A percentile compares a stretch with the other conserved stretches of the same genome.
phyloP scores from a whole-genome alignment of 2,329 filamentous ascomycete species.

The Geoglossum cookeanum region DNA sequence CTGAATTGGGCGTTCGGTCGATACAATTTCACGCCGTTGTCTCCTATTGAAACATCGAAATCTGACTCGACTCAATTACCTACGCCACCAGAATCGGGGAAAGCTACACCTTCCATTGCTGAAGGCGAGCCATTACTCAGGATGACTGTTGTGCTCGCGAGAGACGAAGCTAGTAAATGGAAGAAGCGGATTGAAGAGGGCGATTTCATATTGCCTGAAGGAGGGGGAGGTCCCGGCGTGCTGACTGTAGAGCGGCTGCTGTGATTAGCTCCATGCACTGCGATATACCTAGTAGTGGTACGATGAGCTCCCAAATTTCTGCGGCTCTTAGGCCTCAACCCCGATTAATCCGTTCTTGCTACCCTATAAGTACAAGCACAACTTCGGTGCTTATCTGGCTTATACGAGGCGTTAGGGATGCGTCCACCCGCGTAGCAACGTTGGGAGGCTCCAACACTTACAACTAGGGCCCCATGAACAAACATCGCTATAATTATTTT shows the following conservation, averaged over 20 bases:
- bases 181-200: constrained; percentile 25
- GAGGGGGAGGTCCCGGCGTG: background rate
- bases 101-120: background rate
- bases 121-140: constrained; percentile 16
- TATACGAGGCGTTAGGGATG: too few relatives aligned
- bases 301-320: background rate
- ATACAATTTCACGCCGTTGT: constrained; percentile 66
- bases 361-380: too few relatives aligned
- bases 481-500: too few relatives aligned
- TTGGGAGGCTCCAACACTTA: too few relatives aligned
- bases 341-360: too few relatives aligned
- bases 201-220: background rate
- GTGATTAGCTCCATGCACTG: background rate
- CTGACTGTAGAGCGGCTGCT: background rate
- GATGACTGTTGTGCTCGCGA: constrained; percentile 27
- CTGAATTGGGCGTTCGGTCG: constrained; percentile 96
- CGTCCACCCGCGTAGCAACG: too few relatives aligned
- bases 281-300: background rate
- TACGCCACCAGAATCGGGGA: constrained; percentile 3
- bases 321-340: too few relatives aligned
- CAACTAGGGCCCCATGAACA: too few relatives aligned
- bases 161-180: constrained; percentile 29
- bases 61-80: background rate
- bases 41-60: constrained; percentile 7
- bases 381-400: too few relatives aligned